phyloP scores from a whole-genome alignment of 2,329 filamentous ascomycete species.

The Plectosphaerella plurivora region DNA sequence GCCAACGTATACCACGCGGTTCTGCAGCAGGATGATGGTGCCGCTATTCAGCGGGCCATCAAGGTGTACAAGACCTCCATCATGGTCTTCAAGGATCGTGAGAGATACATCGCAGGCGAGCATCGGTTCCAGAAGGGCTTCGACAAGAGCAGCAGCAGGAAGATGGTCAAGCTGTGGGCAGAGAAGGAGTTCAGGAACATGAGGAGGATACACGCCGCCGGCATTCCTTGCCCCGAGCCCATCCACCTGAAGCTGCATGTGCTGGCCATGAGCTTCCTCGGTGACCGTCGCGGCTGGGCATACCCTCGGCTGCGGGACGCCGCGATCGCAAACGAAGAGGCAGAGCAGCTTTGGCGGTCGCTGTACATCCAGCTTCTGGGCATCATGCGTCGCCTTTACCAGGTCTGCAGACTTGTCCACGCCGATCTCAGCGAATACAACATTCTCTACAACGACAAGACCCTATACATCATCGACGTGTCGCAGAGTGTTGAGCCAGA shows the following conservation, averaged over 20 bases:
- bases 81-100: constrained; percentile 94
- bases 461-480: constrained; percentile 93
- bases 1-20: constrained; percentile 96
- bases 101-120: constrained; percentile 93
- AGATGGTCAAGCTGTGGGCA: constrained; percentile 98
- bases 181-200: constrained; percentile 98
- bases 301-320: constrained; percentile 88
- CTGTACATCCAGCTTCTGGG: constrained; percentile 81
- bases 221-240: constrained; percentile 87
- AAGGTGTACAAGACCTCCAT: constrained; percentile 99
- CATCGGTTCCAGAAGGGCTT: constrained; percentile 87
- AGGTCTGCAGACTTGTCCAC: constrained; percentile 86
- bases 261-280: constrained; percentile 89
- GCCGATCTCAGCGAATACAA: constrained; percentile 99
- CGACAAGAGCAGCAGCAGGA: constrained; percentile 89
- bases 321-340: constrained; percentile 63
- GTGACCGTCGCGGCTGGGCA: constrained; percentile 79
- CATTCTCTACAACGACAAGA: constrained; percentile 78
- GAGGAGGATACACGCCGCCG: constrained; percentile 74
- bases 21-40: constrained; percentile 51
- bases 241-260: constrained; percentile 90
- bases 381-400: constrained; percentile 91
- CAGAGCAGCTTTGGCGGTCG: constrained; percentile 67
- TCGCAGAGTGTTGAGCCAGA: constrained; percentile 97
- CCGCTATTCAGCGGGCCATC: constrained; percentile 73